Evolutionary conservation across 1,284 basidiomycete genomes (phyloP).

Genomic region (Sparassis latifolia): DNA sequence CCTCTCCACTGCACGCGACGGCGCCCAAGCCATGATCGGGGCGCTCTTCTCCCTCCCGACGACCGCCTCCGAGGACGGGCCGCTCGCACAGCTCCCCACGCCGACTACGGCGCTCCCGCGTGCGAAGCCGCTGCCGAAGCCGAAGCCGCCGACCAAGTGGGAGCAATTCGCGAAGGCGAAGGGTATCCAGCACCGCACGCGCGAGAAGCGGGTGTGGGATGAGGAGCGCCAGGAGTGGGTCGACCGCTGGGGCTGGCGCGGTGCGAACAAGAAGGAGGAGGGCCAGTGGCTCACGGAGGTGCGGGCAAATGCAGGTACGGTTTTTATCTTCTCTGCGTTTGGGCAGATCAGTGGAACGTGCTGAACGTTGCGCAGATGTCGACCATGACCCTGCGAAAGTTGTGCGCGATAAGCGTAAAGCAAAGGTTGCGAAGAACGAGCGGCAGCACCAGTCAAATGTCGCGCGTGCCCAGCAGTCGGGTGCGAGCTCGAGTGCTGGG

Average conservation of each 20-base stretch:
- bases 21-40: conserved; percentile 78
- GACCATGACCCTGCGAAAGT: conserved; percentile 77
- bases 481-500: conserved; percentile 13
- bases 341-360: background rate
- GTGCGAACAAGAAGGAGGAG: conserved; percentile 87
- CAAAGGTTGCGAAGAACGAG: conserved; percentile 80
- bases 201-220: conserved; percentile 88
- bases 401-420: conserved; percentile 75
- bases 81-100: conserved; percentile 76
- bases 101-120: conserved; percentile 78
- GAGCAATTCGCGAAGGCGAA: conserved; percentile 92
- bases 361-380: conserved; percentile 37
- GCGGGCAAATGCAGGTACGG: conserved; percentile 76
- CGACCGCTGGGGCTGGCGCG: conserved; percentile 85
- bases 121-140: conserved; percentile 89
- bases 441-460: conserved; percentile 76
- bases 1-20: conserved; percentile 76
- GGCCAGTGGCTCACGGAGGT: conserved; percentile 93
- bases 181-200: conserved; percentile 81
- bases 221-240: conserved; percentile 95
- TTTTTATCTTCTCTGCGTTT: background rate
- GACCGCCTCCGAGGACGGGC: conserved; percentile 72
- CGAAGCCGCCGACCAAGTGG: conserved; percentile 94
- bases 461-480: conserved; percentile 44
- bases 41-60: conserved; percentile 83